Percentiles rank a stretch among this genome's conserved stretches.
Evolutionary conservation across 2,329 filamentous ascomycete species (phyloP).

Genomic region (Epichloe baconii): DNA sequence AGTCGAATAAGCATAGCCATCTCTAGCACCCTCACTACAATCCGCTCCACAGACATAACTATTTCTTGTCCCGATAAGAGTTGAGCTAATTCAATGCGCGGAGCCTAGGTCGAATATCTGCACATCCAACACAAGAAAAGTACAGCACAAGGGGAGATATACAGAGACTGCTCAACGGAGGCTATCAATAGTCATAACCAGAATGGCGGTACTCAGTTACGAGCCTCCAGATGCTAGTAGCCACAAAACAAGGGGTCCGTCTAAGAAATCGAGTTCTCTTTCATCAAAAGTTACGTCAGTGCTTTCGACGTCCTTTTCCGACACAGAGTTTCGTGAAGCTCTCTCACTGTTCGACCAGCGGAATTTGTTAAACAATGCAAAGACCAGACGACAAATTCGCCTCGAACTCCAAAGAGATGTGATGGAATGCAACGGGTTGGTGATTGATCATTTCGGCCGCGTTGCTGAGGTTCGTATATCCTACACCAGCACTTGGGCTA

Average conservation of each 20-base stretch:
- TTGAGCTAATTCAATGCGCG: too few relatives aligned
- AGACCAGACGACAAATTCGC: constrained; percentile 65
- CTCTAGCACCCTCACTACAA: too few relatives aligned
- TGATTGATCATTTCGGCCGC: constrained; percentile 75
- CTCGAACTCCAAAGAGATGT: constrained; percentile 83
- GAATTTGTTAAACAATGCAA: constrained; percentile 57
- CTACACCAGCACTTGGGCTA: not conserved
- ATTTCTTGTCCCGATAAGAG: too few relatives aligned
- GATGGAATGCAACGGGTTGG: constrained; percentile 80
- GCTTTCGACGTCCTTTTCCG: constrained; percentile 82
- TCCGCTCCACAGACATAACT: too few relatives aligned
- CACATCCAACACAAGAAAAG: too few relatives aligned
- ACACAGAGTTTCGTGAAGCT: constrained; percentile 80
- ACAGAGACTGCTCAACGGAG: too few relatives aligned
- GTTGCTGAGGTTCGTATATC: constrained; percentile 61
- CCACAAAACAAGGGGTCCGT: not conserved
- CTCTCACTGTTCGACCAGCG: constrained; percentile 65
- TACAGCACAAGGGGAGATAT: too few relatives aligned
- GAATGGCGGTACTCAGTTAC: not conserved
- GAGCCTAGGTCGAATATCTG: too few relatives aligned
- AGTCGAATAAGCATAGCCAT: too few relatives aligned
- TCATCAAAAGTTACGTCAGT: constrained; percentile 73
- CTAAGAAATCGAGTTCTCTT: constrained; percentile 45
- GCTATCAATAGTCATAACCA: not conserved
- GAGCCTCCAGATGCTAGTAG: not conserved